phyloP scores from a whole-genome alignment of 441 rosid genomes.

The Lepidium campestre region DNA sequence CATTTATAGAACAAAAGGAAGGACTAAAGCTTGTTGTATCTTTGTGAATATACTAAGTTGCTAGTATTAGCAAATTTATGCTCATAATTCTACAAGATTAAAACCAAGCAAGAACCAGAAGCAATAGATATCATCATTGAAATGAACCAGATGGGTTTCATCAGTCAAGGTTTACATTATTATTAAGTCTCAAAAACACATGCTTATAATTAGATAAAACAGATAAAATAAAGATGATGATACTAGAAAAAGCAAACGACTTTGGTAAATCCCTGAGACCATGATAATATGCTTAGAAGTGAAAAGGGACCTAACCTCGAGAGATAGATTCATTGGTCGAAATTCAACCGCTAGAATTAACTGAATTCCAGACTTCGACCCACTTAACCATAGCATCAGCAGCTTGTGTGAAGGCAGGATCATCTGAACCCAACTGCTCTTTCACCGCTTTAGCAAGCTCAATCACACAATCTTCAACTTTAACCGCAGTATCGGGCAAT shows the following conservation, averaged over 20 bases:
- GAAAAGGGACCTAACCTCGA: conserved; percentile 21
- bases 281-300: conserved; percentile 10
- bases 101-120: background rate
- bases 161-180: conserved; percentile 23
- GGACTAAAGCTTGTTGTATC: conserved; percentile 17
- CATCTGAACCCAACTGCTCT: conserved; percentile 53
- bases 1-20: conserved; percentile 8
- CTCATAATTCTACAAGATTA: background rate
- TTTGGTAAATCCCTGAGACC: conserved; percentile 7
- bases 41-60: conserved; percentile 24
- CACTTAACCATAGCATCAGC: conserved; percentile 78
- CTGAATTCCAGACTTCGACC: conserved; percentile 70
- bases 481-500: conserved; percentile 48
- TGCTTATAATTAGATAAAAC: conserved; percentile 12
- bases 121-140: background rate
- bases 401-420: conserved; percentile 62
- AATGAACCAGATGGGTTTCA: background rate
- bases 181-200: conserved; percentile 17
- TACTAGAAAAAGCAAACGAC: background rate
- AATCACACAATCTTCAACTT: conserved; percentile 59
- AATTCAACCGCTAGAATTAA: conserved; percentile 33
- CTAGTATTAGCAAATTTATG: conserved; percentile 2
- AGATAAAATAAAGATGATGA: conserved; percentile 7
- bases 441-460: conserved; percentile 65
- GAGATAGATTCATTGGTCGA: background rate